These are phyloP conservation scores for Boeremia lycopersici DNA, from an alignment of 2,329 filamentous ascomycete species.

Conservation along the genomic window DNA sequence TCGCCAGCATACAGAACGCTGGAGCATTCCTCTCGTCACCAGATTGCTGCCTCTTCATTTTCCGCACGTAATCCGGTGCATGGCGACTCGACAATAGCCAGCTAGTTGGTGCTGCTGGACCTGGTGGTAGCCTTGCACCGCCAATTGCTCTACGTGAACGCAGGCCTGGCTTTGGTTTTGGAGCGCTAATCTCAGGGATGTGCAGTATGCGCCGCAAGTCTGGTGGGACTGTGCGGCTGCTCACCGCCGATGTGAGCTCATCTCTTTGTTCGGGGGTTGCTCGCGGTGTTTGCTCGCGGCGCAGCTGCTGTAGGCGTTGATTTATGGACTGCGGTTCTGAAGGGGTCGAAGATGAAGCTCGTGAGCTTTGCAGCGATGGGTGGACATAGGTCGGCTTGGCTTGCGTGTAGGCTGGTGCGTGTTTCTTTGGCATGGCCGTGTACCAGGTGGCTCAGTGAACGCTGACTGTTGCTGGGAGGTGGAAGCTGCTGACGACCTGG, in stretches of 20 bases:
- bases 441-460: constrained; percentile 1
- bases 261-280: constrained; percentile 51
- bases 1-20: constrained; percentile 35
- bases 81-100: constrained; percentile 49
- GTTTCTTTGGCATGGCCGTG: constrained; percentile 56
- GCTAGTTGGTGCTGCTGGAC: constrained; percentile 54
- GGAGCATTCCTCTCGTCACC: constrained; percentile 2
- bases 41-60: constrained; percentile 24
- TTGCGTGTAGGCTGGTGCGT: constrained; percentile 49
- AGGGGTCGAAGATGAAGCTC: constrained; percentile 29
- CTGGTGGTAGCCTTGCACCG: constrained; percentile 45
- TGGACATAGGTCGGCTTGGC: constrained; percentile 50
- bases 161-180: constrained; percentile 50
- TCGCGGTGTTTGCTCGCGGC: constrained; percentile 49
- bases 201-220: constrained; percentile 52
- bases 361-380: constrained; percentile 42
- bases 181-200: constrained; percentile 53
- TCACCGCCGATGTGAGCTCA: constrained; percentile 51
- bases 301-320: constrained; percentile 54
- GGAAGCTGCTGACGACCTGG: not conserved
- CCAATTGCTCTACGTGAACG: constrained; percentile 31
- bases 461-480: not conserved
- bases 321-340: constrained; percentile 50
- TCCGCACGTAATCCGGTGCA: constrained; percentile 28
- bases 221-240: constrained; percentile 52